Base-by-base conservation (phyloP, 306 rosid species). In the Cucumis hystrix region DNA sequence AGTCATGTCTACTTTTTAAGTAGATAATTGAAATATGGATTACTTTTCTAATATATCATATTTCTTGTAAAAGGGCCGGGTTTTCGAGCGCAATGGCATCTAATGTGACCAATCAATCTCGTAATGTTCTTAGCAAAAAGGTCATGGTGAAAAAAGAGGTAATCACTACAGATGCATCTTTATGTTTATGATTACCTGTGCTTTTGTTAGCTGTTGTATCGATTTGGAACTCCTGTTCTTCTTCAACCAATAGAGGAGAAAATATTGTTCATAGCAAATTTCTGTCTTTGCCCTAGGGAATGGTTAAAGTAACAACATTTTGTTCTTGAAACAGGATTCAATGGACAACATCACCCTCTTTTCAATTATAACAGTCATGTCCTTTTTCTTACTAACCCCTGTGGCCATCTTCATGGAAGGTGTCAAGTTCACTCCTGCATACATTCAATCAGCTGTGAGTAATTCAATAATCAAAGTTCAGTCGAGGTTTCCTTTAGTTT, bases 1-100 rank as follows among this genome's bases (percentile, higher is more conserved):
- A 49, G 16, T 71, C 74, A 8, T 71, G 60, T 8, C 74, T 13
- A 79, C 10, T 80, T 21, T 40, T 40, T 30, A 41, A 16, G 21
- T 23, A 12, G 75, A 40, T 49, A 3, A 20, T 15, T 2, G 8
- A 56, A 51, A 20, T 3, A 20, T 47, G 60, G 20, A 28, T 73
- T 47, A 55, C 9, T 51, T 73, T 73, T 73, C 77, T 73, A 67
- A 56, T 58, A 8, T 79, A 45, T 64, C 65, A 62, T 43, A 49
- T 75, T 82, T 77, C 23, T 37, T 78, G 80, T 52, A 77, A 73
- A 72, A 94, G 98, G 98, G 88, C 84, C 75, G 97, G 99, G 73
- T 95, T 95, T 90, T 90, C 85, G 92, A 95, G 93, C 83, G 99
- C 99, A 43, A 95, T 95, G 99, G 99, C 97, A 74, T 95, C 99